A percentile compares a stretch with the other conserved stretches of the same genome.
phyloP scores from a whole-genome alignment of 2,329 filamentous ascomycete genomes.

The Lecanosticta acicola region DNA sequence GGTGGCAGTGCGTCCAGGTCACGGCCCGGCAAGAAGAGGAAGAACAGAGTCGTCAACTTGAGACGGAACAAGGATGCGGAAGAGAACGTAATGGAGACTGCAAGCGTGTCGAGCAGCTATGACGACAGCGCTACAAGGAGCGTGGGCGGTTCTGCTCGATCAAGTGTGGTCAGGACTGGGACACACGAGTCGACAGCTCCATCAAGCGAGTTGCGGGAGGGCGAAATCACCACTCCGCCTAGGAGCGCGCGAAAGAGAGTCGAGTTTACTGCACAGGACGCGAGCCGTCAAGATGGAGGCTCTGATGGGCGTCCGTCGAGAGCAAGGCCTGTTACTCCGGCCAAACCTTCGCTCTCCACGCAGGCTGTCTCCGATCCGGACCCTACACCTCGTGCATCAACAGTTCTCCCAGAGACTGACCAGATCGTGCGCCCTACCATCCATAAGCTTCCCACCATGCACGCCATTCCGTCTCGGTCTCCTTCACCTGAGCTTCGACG shows the following conservation, averaged over 20 bases:
- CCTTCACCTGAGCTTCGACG: constrained; percentile 21
- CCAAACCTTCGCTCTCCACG: constrained; percentile 4
- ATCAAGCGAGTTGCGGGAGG: constrained; percentile 26
- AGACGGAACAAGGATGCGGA: constrained; percentile 50
- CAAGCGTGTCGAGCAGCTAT: constrained; percentile 40
- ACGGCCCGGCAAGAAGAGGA: constrained; percentile 66
- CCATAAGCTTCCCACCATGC: constrained; percentile 15
- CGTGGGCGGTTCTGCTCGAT: constrained; percentile 23
- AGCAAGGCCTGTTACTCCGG: constrained; percentile 17
- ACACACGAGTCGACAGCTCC: constrained; percentile 48
- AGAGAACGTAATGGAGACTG: constrained; percentile 44
- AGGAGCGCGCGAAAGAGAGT: constrained; percentile 27
- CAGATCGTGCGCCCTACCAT: constrained; percentile 5
- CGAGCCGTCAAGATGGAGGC: neutral
- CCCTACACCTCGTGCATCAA: constrained; percentile 32
- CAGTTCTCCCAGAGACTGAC: constrained; percentile 19
- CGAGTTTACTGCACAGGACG: constrained; percentile 23
- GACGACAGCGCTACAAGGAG: constrained; percentile 28
- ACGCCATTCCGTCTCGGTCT: constrained; percentile 17
- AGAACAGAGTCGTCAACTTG: constrained; percentile 76
- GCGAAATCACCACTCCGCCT: constrained; percentile 44
- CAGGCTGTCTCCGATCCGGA: constrained; percentile 31
- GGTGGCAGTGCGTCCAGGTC: constrained; percentile 57
- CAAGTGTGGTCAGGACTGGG: constrained; percentile 49
- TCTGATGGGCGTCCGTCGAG: neutral